Evolutionary conservation across 1,284 basidiomycete genomes (phyloP).

Genomic region (Cryptococcus sp.): DNA sequence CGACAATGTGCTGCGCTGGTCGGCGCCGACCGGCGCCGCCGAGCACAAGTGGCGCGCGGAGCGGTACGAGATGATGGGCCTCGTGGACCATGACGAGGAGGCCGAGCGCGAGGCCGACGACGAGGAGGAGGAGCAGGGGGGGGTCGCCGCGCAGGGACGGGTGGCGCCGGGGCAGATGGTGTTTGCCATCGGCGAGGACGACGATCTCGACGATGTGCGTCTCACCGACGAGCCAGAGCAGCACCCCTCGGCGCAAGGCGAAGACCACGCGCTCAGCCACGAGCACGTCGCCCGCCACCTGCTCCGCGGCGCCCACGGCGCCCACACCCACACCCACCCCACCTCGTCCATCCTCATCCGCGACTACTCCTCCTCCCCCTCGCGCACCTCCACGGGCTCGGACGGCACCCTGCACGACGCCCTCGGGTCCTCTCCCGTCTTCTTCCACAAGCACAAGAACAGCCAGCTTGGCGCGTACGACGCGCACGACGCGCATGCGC

Average conservation of each 20-base stretch:
- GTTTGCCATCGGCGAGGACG: constrained; percentile 15
- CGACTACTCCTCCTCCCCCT: constrained; percentile 48
- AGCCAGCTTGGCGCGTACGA: constrained; percentile 25
- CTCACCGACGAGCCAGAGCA: background rate
- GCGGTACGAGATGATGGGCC: constrained; percentile 40
- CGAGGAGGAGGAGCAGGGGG: background rate
- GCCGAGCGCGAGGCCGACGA: background rate
- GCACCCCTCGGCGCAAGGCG: constrained; percentile 5
- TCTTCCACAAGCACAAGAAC: constrained; percentile 9
- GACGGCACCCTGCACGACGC: constrained; percentile 64
- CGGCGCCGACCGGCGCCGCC: constrained; percentile 1
- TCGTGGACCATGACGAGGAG: constrained; percentile 12
- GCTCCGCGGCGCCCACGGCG: constrained; percentile 5
- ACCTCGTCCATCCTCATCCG: constrained; percentile 11
- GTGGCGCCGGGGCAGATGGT: constrained; percentile 4
- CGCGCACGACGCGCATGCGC: constrained; percentile 10
- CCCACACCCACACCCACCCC: no score
- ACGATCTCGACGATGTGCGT: constrained; percentile 19
- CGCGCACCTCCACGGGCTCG: constrained; percentile 54
- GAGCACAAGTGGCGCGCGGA: constrained; percentile 7
- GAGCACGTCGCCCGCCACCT: constrained; percentile 10
- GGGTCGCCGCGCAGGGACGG: no score
- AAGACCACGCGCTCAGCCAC: constrained; percentile 9
- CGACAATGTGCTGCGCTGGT: constrained; percentile 16
- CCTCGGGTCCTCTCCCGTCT: constrained; percentile 27